A percentile compares a stretch with the other conserved stretches of the same genome.
Conservation (phyloP, 2,329 filamentous ascomycete genomes). For the Canariomyces notabilis region DNA sequence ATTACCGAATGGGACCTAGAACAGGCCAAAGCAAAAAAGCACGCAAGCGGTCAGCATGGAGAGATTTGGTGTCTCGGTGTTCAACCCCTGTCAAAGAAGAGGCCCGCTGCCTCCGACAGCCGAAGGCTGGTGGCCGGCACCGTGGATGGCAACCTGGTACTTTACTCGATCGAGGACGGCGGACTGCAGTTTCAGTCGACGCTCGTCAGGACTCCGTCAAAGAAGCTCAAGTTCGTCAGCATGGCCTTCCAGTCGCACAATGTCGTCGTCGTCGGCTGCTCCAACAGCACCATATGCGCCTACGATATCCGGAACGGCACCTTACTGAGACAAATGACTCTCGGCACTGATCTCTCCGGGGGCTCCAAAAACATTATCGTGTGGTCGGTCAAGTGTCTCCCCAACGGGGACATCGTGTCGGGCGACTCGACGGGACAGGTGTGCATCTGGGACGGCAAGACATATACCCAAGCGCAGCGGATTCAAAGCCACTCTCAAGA, state of each 20-base stretch:
- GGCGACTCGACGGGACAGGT: slow-evolving; percentile 93
- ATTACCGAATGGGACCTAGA: slow-evolving; percentile 94
- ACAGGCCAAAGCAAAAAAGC: slow-evolving; percentile 68
- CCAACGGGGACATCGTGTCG: slow-evolving; percentile 85
- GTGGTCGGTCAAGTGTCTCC: slow-evolving; percentile 86
- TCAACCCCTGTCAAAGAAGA: slow-evolving; percentile 57
- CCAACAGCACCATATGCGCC: slow-evolving; percentile 90
- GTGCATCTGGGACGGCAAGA: slow-evolving; percentile 89
- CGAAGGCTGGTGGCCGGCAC: slow-evolving; percentile 77
- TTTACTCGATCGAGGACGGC: slow-evolving; percentile 80
- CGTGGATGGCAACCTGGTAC: slow-evolving; percentile 81
- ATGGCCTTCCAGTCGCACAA: slow-evolving; percentile 83
- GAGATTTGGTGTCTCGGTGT: slow-evolving; percentile 96
- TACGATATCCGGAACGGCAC: slow-evolving; percentile 79
- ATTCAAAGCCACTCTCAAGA: slow-evolving; percentile 86
- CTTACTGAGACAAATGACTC: slow-evolving; percentile 73
- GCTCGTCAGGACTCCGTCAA: slow-evolving; percentile 69
- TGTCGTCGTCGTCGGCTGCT: slow-evolving; percentile 82
- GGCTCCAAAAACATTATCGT: slow-evolving; percentile 82
- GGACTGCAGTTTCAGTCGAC: slow-evolving; percentile 76
- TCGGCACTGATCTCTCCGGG: slow-evolving; percentile 72
- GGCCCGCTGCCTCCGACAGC: slow-evolving; percentile 21
- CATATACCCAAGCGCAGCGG: slow-evolving; percentile 80
- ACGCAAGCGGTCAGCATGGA: slow-evolving; percentile 87
- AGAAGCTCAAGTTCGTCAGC: slow-evolving; percentile 84